Base-by-base conservation (phyloP, 768 basidiomycete genomes). In the Pulveroboletus sp. region DNA sequence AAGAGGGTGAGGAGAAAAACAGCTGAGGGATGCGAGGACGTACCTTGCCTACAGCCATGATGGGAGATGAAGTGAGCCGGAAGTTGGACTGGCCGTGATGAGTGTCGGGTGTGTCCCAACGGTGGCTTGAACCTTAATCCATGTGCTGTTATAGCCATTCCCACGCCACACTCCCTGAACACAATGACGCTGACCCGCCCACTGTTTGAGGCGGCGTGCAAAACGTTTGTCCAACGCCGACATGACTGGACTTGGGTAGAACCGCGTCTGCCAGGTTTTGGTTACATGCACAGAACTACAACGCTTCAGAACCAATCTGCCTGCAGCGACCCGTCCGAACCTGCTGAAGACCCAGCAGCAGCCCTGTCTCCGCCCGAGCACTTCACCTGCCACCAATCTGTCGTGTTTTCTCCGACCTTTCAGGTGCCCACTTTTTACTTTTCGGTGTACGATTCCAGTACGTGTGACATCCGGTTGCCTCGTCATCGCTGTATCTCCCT, bases 21-120 rank as follows among this genome's bases (percentile, higher is more conserved):
- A 36, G 17, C 4, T 11, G 7, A 8, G 23, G 14, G 13, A 40
- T 7, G 21, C 3, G 6, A 23, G 32, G 25, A 69, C 81, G 43
- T 54, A 88, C 89, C 82, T 90, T 91, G 71, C 89, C 89, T 75
- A 92, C 90, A 68, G 89, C 90, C 90, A 92, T 92, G 68, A 60
- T 71, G 73, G 65, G 69, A 63, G 59, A 66, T 60, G 62, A 64
- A 65, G 57, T 61, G 65, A 72, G 70, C 66, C 73, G 74, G 70
- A 62, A 72, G 60, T 74, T 73, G 75, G 71, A 70, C 69, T 72
- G 70, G 75, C 74, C 74, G 65, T 63, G 65, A 71, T 76, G 52
- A 36, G 50, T 43, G 55, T 38, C 25, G 16, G 61, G 52, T 55
- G 52, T 55, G 47, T 53, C 45, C 35, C 45, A 1, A 38, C 41